Evolutionary conservation across 2,329 filamentous ascomycete species (phyloP).

Genomic region (Colletotrichum simmondsii): DNA sequence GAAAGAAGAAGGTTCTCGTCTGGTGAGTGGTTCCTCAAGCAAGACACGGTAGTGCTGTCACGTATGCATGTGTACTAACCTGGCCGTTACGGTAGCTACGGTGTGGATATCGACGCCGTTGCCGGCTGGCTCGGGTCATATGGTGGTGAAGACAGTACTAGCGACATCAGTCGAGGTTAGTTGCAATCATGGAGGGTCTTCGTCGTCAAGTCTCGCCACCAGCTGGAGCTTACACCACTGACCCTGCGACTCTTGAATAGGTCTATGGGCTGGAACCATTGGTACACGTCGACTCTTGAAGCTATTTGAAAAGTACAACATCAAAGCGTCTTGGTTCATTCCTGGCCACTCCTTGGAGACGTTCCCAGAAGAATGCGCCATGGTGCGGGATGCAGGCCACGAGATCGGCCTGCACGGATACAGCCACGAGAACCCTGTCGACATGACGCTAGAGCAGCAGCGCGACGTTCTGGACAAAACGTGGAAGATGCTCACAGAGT

Average conservation of each 20-base stretch:
- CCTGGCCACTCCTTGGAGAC: slow-evolving; percentile 60
- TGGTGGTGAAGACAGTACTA: slow-evolving; percentile 76
- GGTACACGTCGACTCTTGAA: slow-evolving; percentile 74
- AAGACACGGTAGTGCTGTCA: not conserved
- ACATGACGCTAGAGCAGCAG: slow-evolving; percentile 81
- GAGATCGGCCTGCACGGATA: slow-evolving; percentile 74
- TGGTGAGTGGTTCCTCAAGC: slow-evolving; percentile 24
- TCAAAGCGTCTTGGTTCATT: slow-evolving; percentile 70
- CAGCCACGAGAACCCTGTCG: slow-evolving; percentile 77
- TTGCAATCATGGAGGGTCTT: not conserved
- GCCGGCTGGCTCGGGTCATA: slow-evolving; percentile 82
- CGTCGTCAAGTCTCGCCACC: too few species aligned
- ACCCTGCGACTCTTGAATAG: slow-evolving; percentile 42
- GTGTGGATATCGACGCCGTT: slow-evolving; percentile 80
- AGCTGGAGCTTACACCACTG: not conserved
- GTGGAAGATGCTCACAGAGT: slow-evolving; percentile 75
- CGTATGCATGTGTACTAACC: not conserved
- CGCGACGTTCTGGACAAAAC: slow-evolving; percentile 81
- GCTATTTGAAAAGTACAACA: slow-evolving; percentile 78
- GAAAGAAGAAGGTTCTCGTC: slow-evolving; percentile 40
- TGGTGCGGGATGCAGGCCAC: slow-evolving; percentile 57
- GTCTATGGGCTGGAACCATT: slow-evolving; percentile 75
- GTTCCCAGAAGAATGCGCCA: slow-evolving; percentile 56
- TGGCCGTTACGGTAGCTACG: slow-evolving; percentile 57
- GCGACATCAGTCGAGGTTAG: slow-evolving; percentile 76